A percentile compares a stretch with the other conserved stretches of the same genome.
Evolutionary conservation across 2,329 filamentous ascomycete genomes (phyloP).

Genomic region (Fusarium nygamai): DNA sequence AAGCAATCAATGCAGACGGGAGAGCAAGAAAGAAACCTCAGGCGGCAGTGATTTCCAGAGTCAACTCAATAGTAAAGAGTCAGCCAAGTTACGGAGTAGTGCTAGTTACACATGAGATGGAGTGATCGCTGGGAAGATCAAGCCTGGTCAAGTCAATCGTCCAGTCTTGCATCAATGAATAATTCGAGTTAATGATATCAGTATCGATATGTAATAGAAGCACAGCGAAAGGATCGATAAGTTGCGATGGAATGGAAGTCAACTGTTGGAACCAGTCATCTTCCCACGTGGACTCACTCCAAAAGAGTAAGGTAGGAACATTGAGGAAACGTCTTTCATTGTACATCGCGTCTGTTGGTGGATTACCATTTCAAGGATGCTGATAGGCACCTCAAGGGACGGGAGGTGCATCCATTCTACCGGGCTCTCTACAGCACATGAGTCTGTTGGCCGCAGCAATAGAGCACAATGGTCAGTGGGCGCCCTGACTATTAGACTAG

Average conservation of each 20-base stretch:
- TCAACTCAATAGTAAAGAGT: conserved; percentile 3
- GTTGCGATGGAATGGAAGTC: neutral
- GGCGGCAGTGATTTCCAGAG: neutral
- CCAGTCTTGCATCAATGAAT: neutral
- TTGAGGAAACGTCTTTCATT: conserved; percentile 2
- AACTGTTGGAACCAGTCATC: conserved; percentile 9
- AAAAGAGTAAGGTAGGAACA: neutral
- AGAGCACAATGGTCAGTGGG: neutral
- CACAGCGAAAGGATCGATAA: conserved; percentile 10
- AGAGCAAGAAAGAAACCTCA: conserved; percentile 6
- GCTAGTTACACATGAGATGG: neutral
- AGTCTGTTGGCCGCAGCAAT: conserved; percentile 17
- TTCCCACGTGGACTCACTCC: conserved; percentile 28
- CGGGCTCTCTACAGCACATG: neutral
- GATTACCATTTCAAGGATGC: neutral
- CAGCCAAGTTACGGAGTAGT: neutral
- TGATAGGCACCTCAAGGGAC: neutral
- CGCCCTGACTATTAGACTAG: neutral
- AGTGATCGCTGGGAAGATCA: conserved; percentile 15
- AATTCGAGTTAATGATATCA: neutral
- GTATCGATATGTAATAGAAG: conserved; percentile 10
- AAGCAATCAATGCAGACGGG: conserved; percentile 2
- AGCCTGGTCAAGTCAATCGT: neutral
- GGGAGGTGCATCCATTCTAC: neutral
- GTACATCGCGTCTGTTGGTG: neutral